Conservation (phyloP, 768 basidiomycete species). For the Phlebiopsis gigantea region DNA sequence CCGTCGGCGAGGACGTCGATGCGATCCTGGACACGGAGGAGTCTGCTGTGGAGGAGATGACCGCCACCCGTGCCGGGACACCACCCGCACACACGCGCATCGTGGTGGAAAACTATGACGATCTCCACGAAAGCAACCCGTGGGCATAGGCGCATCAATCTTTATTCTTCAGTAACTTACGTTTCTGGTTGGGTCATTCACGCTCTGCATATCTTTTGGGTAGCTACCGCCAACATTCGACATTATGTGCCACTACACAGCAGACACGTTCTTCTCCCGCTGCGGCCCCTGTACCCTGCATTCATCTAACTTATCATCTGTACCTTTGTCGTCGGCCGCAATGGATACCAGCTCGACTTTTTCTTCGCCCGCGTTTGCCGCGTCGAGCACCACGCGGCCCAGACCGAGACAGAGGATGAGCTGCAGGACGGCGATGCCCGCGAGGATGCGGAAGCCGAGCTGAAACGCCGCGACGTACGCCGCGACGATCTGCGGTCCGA, state of each 20-base stretch:
- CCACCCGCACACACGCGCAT: slow-evolving; percentile 41
- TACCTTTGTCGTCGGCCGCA: background rate
- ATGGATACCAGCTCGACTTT: background rate
- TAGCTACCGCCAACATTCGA: background rate
- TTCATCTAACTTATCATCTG: background rate
- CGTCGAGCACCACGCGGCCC: slow-evolving; percentile 5
- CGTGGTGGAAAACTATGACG: slow-evolving; percentile 28
- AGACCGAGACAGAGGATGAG: slow-evolving; percentile 9
- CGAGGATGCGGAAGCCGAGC: slow-evolving; percentile 12
- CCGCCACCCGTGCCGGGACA: slow-evolving; percentile 28
- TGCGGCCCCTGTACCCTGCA: background rate
- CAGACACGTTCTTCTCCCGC: too few species aligned
- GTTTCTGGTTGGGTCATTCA: background rate
- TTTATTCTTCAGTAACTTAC: background rate
- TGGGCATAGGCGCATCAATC: slow-evolving; percentile 36
- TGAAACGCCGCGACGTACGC: slow-evolving; percentile 13
- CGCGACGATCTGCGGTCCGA: background rate
- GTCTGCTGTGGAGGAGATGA: slow-evolving; percentile 18
- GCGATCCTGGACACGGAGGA: slow-evolving; percentile 29
- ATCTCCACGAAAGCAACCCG: slow-evolving; percentile 48
- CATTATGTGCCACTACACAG: background rate
- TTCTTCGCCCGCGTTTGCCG: background rate
- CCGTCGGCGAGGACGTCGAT: slow-evolving; percentile 37
- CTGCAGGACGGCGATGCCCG: slow-evolving; percentile 13
- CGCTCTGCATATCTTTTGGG: background rate